These are phyloP conservation scores for Termitomyces heimii DNA, from an alignment of 768 basidiomycete species.

Conservation along the genomic window DNA sequence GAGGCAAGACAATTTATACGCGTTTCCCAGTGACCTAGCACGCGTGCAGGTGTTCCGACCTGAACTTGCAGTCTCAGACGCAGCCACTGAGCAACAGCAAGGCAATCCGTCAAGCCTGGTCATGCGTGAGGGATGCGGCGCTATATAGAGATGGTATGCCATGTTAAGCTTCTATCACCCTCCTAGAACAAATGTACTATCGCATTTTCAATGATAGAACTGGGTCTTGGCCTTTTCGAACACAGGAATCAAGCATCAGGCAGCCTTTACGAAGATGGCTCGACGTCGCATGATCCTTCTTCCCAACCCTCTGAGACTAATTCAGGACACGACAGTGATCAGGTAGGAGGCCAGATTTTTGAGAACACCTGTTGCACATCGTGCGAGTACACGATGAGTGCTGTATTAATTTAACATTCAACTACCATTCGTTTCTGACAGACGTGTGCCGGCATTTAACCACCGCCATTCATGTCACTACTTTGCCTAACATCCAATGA, in stretches of 20 bases:
- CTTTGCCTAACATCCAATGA: not conserved
- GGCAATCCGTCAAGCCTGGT: conserved; percentile 54
- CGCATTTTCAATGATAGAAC: conserved; percentile 34
- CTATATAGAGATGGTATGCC: conserved; percentile 63
- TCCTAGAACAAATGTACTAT: not conserved
- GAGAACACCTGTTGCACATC: not conserved
- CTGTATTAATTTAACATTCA: not conserved
- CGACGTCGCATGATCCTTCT: conserved; percentile 8
- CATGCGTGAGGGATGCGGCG: conserved; percentile 52
- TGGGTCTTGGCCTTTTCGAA: conserved; percentile 60
- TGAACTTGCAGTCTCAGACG: conserved; percentile 59
- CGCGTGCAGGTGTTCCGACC: conserved; percentile 67
- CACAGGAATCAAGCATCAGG: conserved; percentile 18
- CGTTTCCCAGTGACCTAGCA: conserved; percentile 43
- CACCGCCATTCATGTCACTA: not conserved
- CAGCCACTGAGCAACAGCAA: conserved; percentile 35
- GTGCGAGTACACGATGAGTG: not conserved
- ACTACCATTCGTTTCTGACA: not conserved
- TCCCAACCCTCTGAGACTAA: conserved; percentile 26
- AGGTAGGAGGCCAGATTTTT: not conserved
- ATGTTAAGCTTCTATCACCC: not conserved
- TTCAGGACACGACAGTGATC: not conserved
- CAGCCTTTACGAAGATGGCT: conserved; percentile 18
- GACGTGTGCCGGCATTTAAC: not conserved
- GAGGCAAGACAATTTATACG: no score